These are phyloP conservation scores for Penicillium nucicola DNA, from an alignment of 495 filamentous ascomycete genomes.

Conservation along the genomic window DNA sequence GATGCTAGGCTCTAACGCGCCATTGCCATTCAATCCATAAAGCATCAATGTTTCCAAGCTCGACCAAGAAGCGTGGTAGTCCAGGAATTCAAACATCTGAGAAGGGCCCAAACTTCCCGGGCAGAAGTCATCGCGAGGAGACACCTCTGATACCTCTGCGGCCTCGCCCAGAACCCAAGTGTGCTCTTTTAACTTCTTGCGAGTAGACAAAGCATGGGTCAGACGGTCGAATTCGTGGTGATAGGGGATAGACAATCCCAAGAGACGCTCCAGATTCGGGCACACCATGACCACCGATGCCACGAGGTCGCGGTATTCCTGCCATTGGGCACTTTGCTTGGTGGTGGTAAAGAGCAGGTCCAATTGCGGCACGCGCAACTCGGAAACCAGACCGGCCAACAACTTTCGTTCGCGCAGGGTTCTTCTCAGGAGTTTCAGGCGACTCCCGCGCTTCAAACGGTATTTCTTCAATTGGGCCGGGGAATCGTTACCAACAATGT, in stretches of 20 bases:
- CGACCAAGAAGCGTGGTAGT: constrained; percentile 68
- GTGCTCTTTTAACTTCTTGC: constrained; percentile 70
- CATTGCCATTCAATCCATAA: constrained; percentile 56
- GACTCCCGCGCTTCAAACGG: constrained; percentile 62
- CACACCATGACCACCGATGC: constrained; percentile 84
- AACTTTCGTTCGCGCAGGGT: constrained; percentile 69
- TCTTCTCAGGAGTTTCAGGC: constrained; percentile 70
- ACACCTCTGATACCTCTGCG: constrained; percentile 38
- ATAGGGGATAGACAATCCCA: constrained; percentile 69
- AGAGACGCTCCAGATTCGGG: constrained; percentile 74
- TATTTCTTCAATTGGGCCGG: constrained; percentile 60
- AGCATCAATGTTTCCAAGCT: constrained; percentile 72
- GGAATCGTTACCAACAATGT: constrained; percentile 68
- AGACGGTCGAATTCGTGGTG: constrained; percentile 71
- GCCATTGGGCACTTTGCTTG: constrained; percentile 43
- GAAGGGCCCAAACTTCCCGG: constrained; percentile 57
- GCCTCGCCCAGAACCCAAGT: constrained; percentile 69
- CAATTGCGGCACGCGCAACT: constrained; percentile 67
- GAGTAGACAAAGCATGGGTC: constrained; percentile 74
- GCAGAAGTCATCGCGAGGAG: constrained; percentile 41
- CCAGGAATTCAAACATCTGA: constrained; percentile 65
- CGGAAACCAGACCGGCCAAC: constrained; percentile 68
- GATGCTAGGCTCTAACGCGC: constrained; percentile 60
- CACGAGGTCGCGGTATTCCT: constrained; percentile 66
- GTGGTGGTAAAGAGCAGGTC: constrained; percentile 48